phyloP scores from a whole-genome alignment of 768 basidiomycete species.

The Mycena pura region DNA sequence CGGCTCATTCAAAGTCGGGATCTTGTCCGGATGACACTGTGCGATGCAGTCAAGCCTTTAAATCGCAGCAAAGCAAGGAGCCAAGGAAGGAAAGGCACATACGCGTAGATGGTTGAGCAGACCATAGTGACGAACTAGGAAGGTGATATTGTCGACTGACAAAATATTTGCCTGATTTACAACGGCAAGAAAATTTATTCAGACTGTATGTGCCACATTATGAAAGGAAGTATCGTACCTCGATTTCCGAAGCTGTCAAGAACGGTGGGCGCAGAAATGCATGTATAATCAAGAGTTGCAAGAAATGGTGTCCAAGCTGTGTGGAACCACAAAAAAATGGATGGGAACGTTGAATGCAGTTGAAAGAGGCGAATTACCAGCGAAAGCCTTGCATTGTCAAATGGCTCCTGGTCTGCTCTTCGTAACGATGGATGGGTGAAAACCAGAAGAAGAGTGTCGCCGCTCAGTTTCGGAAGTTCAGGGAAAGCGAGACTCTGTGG shows the following conservation, averaged over 20 bases:
- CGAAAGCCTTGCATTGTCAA: constrained; percentile 63
- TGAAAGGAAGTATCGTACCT: too few species aligned
- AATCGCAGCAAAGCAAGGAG: too few species aligned
- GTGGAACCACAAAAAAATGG: not conserved
- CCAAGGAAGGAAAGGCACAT: not conserved
- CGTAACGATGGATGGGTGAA: constrained; percentile 74
- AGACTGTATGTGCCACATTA: too few species aligned
- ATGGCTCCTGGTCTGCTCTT: constrained; percentile 37
- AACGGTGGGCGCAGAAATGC: not conserved
- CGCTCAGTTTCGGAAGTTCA: constrained; percentile 56
- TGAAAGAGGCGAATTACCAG: constrained; percentile 17
- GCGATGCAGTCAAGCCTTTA: not conserved
- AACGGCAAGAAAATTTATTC: too few species aligned
- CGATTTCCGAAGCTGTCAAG: not conserved
- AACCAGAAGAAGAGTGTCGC: constrained; percentile 67
- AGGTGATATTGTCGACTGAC: not conserved
- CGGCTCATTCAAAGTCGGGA: not conserved
- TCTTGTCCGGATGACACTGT: not conserved
- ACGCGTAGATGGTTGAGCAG: not conserved
- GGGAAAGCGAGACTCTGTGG: not conserved
- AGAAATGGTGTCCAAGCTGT: not conserved
- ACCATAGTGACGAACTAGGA: not conserved
- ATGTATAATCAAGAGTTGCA: not conserved
- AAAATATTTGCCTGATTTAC: too few species aligned
- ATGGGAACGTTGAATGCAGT: constrained; percentile 1